These are phyloP conservation scores for Colletotrichum incanum DNA, from an alignment of 2,329 filamentous ascomycete species.

Conservation along the genomic window DNA sequence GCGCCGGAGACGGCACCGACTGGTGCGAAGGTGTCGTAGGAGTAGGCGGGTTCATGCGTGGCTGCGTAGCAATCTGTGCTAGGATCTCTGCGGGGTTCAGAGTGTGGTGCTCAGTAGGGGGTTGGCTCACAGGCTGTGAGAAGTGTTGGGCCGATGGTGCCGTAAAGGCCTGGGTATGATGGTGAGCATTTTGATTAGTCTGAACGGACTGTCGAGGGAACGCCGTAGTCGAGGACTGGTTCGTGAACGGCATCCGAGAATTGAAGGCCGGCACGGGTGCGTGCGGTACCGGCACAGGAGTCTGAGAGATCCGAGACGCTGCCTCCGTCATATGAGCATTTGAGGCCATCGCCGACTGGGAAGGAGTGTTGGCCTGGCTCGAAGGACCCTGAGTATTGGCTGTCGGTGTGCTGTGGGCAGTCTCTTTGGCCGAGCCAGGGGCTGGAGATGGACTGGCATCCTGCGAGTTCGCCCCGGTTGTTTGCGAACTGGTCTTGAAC, in stretches of 20 bases:
- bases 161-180: neutral
- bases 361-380: neutral
- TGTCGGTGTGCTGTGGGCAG: neutral
- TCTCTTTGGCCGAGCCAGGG: neutral
- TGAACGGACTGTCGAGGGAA: conserved; percentile 19
- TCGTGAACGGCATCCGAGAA: conserved; percentile 37
- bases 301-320: conserved; percentile 3
- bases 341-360: neutral
- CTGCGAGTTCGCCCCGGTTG: neutral
- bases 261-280: neutral
- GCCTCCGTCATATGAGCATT: neutral
- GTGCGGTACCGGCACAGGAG: conserved; percentile 20
- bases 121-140: neutral
- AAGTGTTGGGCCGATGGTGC: conserved; percentile 9
- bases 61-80: conserved; percentile 39
- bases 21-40: conserved; percentile 30
- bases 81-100: conserved; percentile 38
- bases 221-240: conserved; percentile 19
- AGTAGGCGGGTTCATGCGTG: conserved; percentile 39
- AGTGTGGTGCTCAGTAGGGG: conserved; percentile 33
- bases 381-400: neutral
- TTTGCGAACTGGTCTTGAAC: conserved; percentile 16
- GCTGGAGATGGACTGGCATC: neutral
- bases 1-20: conserved; percentile 14
- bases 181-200: neutral